phyloP scores from a whole-genome alignment of 139 green algal species.

The Eudorina sp. region DNA sequence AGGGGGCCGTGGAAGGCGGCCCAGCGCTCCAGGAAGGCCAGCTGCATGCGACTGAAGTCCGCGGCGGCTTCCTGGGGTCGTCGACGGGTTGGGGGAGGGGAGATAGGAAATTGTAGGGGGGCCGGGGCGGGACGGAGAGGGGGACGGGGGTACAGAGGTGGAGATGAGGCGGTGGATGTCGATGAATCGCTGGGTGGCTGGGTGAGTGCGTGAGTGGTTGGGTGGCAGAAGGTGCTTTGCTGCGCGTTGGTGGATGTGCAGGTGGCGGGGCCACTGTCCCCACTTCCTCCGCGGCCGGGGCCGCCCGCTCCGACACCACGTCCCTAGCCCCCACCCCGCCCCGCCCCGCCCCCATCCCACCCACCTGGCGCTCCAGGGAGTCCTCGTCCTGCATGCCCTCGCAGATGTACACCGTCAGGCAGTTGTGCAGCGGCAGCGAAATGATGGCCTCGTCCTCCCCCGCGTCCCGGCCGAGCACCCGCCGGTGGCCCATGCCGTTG shows the following conservation, averaged over 20 bases:
- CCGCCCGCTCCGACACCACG: no score
- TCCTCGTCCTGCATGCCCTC: slow-evolving; percentile 3
- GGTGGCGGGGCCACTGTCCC: background rate
- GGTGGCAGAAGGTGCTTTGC: background rate
- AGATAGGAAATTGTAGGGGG: background rate
- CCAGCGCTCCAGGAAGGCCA: slow-evolving; percentile 29
- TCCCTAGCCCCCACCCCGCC: no score
- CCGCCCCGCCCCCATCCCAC: background rate
- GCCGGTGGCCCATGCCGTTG: background rate
- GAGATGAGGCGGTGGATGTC: background rate
- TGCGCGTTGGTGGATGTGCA: no score
- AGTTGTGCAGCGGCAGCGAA: slow-evolving; percentile 46
- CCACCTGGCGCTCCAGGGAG: slow-evolving; percentile 25
- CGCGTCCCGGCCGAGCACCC: background rate
- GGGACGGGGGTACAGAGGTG: background rate
- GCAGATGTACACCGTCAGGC: background rate
- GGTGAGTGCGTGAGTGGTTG: background rate
- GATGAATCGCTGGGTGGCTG: background rate
- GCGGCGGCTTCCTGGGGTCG: slow-evolving; percentile 23
- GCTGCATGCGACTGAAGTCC: slow-evolving; percentile 20
- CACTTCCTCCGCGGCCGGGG: no score
- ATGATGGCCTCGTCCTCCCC: background rate
- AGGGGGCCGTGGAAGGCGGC: slow-evolving; percentile 4
- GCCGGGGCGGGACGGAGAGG: no score
- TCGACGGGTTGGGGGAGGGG: background rate